Percentiles rank a stretch among this genome's conserved stretches.
These are phyloP conservation scores for Paraleonurus japonicus DNA, from an alignment of 257 asterid species.

Conservation along the genomic window DNA sequence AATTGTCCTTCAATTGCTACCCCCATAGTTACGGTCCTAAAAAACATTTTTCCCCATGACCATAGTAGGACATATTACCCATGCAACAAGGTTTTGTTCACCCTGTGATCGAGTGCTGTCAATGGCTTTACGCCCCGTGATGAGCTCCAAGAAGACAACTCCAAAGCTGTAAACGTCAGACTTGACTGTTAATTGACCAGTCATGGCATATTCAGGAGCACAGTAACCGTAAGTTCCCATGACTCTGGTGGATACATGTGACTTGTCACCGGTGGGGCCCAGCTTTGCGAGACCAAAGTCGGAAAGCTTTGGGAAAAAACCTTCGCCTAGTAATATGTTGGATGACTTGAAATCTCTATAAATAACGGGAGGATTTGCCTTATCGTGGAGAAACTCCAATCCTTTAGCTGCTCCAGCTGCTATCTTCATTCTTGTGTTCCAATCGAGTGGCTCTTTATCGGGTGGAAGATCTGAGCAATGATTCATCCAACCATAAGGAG, in stretches of 20 bases:
- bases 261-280: constrained; percentile 99
- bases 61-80: constrained; percentile 48
- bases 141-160: constrained; percentile 91
- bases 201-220: constrained; percentile 99
- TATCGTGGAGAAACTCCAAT: constrained; percentile 93
- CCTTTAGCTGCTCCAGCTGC: constrained; percentile 99
- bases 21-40: too few species aligned
- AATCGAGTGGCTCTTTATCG: constrained; percentile 84
- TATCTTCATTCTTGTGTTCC: constrained; percentile 98
- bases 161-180: constrained; percentile 99
- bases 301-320: constrained; percentile 77
- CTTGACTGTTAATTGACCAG: constrained; percentile 94
- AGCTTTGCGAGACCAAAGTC: constrained; percentile 98
- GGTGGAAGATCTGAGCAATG: constrained; percentile 71
- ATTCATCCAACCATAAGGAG: not conserved
- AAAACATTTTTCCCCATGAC: not conserved
- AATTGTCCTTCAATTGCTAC: too few species aligned
- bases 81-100: constrained; percentile 90
- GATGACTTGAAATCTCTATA: constrained; percentile 97
- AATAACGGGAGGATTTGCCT: constrained; percentile 96
- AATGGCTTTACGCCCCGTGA: constrained; percentile 96
- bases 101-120: constrained; percentile 85
- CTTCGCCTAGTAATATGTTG: constrained; percentile 89
- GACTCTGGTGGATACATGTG: constrained; percentile 97
- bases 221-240: constrained; percentile 99